phyloP scores from a whole-genome alignment of 495 filamentous ascomycete species.

The Aspergillus bertholletiae region DNA sequence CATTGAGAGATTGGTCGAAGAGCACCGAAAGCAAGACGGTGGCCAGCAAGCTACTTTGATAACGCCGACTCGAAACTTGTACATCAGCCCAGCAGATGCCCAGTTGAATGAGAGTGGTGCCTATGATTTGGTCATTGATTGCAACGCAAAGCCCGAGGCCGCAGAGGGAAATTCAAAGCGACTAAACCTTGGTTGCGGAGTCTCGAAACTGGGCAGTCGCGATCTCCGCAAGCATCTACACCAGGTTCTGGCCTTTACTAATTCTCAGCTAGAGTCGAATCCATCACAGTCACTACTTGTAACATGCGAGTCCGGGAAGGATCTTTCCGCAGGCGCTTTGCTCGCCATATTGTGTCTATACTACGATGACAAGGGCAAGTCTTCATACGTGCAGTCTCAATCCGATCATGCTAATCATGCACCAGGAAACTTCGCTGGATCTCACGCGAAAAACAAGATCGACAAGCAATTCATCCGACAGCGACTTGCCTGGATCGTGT shows the following conservation, averaged over 20 bases:
- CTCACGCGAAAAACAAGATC: slow-evolving; percentile 35
- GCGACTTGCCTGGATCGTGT: slow-evolving; percentile 73
- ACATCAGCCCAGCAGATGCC: slow-evolving; percentile 26
- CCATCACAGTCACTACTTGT: slow-evolving; percentile 45
- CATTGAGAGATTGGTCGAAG: slow-evolving; percentile 53
- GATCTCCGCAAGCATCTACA: slow-evolving; percentile 64
- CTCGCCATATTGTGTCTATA: slow-evolving; percentile 62
- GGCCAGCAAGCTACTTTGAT: slow-evolving; percentile 26
- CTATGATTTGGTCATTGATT: slow-evolving; percentile 47
- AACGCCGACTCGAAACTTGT: slow-evolving; percentile 38
- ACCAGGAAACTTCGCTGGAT: slow-evolving; percentile 30
- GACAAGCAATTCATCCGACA: slow-evolving; percentile 75
- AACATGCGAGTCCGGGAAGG: slow-evolving; percentile 59
- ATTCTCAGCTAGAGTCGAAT: slow-evolving; percentile 23
- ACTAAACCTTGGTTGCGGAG: slow-evolving; percentile 62
- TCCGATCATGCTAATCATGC: slow-evolving; percentile 12
- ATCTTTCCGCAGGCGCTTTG: slow-evolving; percentile 61
- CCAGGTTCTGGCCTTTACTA: slow-evolving; percentile 47
- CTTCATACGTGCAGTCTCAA: not conserved
- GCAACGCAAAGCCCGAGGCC: slow-evolving; percentile 34
- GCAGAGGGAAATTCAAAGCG: slow-evolving; percentile 27
- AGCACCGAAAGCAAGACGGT: slow-evolving; percentile 20
- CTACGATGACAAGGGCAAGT: slow-evolving; percentile 53
- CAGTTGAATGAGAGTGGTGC: slow-evolving; percentile 7
- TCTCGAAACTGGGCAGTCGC: slow-evolving; percentile 71